Evolutionary conservation across 2,329 filamentous ascomycete genomes (phyloP).

Genomic region (Bimuria novae-zelandiae): DNA sequence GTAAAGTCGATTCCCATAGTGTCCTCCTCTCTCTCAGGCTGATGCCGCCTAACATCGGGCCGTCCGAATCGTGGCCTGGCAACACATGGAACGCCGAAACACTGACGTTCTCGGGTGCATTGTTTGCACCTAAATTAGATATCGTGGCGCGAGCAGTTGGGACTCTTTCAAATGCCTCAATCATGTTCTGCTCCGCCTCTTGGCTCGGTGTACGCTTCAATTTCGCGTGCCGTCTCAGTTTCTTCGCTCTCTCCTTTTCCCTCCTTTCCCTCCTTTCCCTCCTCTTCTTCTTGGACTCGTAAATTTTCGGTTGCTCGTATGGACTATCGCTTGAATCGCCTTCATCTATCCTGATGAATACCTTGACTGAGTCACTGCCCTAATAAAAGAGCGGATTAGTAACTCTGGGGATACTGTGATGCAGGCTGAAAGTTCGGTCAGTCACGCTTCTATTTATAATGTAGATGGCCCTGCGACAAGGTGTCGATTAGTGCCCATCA

Average conservation of each 20-base stretch:
- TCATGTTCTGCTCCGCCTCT: constrained; percentile 8
- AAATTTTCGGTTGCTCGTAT: constrained; percentile 5
- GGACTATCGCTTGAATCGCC: neutral
- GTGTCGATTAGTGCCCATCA: constrained; percentile 18
- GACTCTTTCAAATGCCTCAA: neutral
- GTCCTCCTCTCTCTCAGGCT: neutral
- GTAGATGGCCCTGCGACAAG: constrained; percentile 30
- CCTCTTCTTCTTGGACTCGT: constrained; percentile 14
- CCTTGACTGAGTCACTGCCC: constrained; percentile 15
- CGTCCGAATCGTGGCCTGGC: neutral
- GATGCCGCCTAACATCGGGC: neutral
- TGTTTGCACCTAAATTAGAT: neutral
- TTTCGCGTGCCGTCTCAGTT: constrained; percentile 22
- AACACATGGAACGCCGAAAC: neutral
- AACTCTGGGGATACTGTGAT: constrained; percentile 57
- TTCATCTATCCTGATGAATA: neutral
- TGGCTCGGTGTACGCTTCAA: constrained; percentile 21
- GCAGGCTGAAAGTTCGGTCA: constrained; percentile 49
- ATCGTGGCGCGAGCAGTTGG: neutral
- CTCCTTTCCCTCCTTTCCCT: constrained; percentile 16
- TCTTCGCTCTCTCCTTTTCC: constrained; percentile 19
- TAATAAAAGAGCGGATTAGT: constrained; percentile 44
- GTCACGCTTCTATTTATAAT: constrained; percentile 32
- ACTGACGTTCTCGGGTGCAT: neutral
- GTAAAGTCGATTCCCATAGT: constrained; percentile 3